phyloP scores from a whole-genome alignment of 345 rosid genomes.

The Eucalyptus globulus region DNA sequence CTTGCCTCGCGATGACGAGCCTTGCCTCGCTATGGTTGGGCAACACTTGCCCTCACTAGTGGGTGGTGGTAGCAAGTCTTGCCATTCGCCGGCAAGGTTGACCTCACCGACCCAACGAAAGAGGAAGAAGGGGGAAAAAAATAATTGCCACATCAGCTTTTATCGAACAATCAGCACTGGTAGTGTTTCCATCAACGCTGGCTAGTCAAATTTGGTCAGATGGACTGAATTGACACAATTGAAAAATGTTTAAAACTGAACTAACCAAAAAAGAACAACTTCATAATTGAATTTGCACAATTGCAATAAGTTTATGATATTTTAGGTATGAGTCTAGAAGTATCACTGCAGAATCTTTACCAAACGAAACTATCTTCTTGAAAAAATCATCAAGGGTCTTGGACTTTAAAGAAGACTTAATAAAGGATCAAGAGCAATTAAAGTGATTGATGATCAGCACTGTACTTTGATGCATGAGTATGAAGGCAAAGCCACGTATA shows the following conservation, averaged over 20 bases:
- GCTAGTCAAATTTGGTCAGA: accelerated
- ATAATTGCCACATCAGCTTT: too few species aligned
- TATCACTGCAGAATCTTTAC: not conserved
- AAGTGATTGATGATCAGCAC: too few species aligned
- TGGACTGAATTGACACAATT: accelerated
- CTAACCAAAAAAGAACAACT: accelerated
- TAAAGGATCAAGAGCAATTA: not conserved
- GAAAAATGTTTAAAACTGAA: too few species aligned
- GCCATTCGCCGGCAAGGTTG: accelerated
- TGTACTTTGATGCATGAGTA: too few species aligned
- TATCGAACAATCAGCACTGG: accelerated
- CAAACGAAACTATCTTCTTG: not conserved
- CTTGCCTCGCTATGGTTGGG: too few species aligned
- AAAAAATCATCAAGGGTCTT: not conserved
- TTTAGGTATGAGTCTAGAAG: not conserved
- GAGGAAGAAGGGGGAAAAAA: too few species aligned
- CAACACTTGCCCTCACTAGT: too few species aligned
- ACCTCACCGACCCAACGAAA: accelerated
- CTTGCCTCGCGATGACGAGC: accelerated
- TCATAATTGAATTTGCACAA: accelerated
- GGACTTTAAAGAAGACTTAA: not conserved
- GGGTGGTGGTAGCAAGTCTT: accelerated
- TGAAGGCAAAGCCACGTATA: too few species aligned
- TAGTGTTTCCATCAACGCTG: accelerated
- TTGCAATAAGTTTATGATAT: accelerated